A percentile compares a stretch with the other conserved stretches of the same genome.
Evolutionary conservation across 2,329 filamentous ascomycete genomes (phyloP).

Genomic region (Aspergillus carbonarius): DNA sequence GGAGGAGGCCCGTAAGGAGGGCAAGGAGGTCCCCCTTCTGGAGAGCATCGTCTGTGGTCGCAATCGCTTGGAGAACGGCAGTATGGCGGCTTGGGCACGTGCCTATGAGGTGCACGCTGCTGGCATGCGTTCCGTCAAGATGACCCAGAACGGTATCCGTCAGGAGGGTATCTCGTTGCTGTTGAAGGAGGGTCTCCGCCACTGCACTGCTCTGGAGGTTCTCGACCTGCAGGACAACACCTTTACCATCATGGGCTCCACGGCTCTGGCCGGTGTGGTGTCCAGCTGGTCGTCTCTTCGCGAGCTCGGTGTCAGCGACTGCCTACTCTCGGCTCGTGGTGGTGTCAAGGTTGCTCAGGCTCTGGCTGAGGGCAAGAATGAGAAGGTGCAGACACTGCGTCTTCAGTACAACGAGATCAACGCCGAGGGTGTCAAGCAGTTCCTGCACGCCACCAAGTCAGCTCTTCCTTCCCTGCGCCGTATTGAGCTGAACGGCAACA

Average conservation of each 20-base stretch:
- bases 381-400: slow-evolving; percentile 74
- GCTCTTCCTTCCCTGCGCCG: slow-evolving; percentile 74
- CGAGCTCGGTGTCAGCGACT: slow-evolving; percentile 88
- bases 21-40: slow-evolving; percentile 74
- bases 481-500: slow-evolving; percentile 95
- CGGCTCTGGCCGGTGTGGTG: slow-evolving; percentile 72
- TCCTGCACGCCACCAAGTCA: slow-evolving; percentile 67
- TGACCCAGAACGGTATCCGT: slow-evolving; percentile 97
- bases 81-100: slow-evolving; percentile 92
- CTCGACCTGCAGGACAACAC: slow-evolving; percentile 98
- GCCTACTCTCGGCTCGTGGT: slow-evolving; percentile 75
- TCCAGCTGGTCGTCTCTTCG: slow-evolving; percentile 71
- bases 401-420: slow-evolving; percentile 96
- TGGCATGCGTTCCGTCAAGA: slow-evolving; percentile 82
- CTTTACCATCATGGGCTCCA: slow-evolving; percentile 79
- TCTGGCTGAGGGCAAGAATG: slow-evolving; percentile 72
- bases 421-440: slow-evolving; percentile 66
- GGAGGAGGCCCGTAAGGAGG: slow-evolving; percentile 60
- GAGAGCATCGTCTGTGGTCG: slow-evolving; percentile 98
- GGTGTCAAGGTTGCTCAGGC: slow-evolving; percentile 70
- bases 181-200: slow-evolving; percentile 72
- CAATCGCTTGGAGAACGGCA: slow-evolving; percentile 92
- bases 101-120: slow-evolving; percentile 76
- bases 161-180: slow-evolving; percentile 86
- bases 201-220: slow-evolving; percentile 67